Base-by-base conservation (phyloP, 305 asterid genomes). In the Rubia balearica region DNA sequence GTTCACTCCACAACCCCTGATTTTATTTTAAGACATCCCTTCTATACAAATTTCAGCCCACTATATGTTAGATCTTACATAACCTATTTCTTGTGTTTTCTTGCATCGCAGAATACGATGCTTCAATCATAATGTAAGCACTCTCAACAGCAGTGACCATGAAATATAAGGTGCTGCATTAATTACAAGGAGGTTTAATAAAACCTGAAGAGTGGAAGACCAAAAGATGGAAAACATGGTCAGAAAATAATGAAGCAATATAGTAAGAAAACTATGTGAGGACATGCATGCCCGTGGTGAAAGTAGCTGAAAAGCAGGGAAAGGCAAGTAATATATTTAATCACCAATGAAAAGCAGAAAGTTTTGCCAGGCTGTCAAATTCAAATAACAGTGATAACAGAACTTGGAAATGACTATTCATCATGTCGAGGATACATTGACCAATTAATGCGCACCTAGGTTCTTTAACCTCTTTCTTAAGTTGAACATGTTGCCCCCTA, bases 401-500 rank as follows among this genome's bases (percentile, higher is more conserved):
- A 27, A 12, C 14, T 19, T 2, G 59, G 22, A 70, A 36, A 43
- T 30, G 33, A 41, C 49, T 9, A 12, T 40, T 27, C 48, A 56
- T 70, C 7, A 5, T 62, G n/a, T 10, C 19, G 7, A 75, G 42
- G 46, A 70, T 45, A 43, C 4, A 40, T 3, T 22, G 55, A 69
- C 11, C 48, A 64, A 49, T 68, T 62, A 56, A 76, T 68, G 69
- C 76, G 57, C 81, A 91, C 98, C 96, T 93, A 73, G 98, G 97
- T 86, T 89, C 95, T 79, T 75, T 74, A 75, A 93, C 94, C 81
- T 93, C 96, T 74, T 86, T 81, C 80, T 84, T 91, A 65, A 94
- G 91, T 78, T 87, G 89, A 73, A 94, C 98, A 69, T 91, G 98
- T 77, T 94, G 98, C 76, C 98, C 98, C 83, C 97, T 85, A 78